Base-by-base conservation (phyloP, 73 alveolate species). In the Paramecium pentaurelia region DNA sequence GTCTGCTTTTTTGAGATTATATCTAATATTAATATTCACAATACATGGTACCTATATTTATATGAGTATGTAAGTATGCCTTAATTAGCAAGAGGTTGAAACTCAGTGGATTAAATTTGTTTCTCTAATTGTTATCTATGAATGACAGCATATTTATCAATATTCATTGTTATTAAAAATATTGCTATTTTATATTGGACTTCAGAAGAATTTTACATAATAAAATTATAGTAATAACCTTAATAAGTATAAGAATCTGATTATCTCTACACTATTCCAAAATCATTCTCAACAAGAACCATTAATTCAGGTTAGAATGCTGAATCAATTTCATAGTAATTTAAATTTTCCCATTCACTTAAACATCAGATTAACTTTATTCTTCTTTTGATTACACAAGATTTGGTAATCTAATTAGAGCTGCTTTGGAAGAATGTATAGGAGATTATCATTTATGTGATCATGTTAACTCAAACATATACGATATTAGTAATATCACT, bases 401-500 rank as follows among this genome's bases (percentile, higher is more conserved):
- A 47, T 77, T 86, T 47, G 90, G 92, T 25, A 71, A 77, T 45
- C 94, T 98, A 30, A 96, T 99, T 14, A 94, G 98, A 42, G 84
- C 88, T n/a, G 95, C 98, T 28, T 85, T 96, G 18, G 98, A 97
- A 87, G 90, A 95, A 68, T 77, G 90, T 22, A 22, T 22, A 22
- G 0, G 0, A 22, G 25, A 22, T 22, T 22, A 73, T 97, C 34
- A 86, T 98, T 34, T 80, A 94, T 86, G 94, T 60, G 98, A 98
- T 88, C 99, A 97, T 93, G 96, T 96, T 18, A 98, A 98, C 99
- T 20, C 93, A 95, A 58, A 95, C 96, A 93, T 95, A 92, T 75
- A 86, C 95, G 84, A 92, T n/a, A n/a, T n/a, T n/a, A n/a, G 96
- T 71, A 95, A 96, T 60, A 60, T 90, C 44, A 86, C 95, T 16